Evolutionary conservation across 2,329 filamentous ascomycete species (phyloP), one percentile per base, ranked within the genome.

Genomic region (Mycogone perniciosa): DNA sequence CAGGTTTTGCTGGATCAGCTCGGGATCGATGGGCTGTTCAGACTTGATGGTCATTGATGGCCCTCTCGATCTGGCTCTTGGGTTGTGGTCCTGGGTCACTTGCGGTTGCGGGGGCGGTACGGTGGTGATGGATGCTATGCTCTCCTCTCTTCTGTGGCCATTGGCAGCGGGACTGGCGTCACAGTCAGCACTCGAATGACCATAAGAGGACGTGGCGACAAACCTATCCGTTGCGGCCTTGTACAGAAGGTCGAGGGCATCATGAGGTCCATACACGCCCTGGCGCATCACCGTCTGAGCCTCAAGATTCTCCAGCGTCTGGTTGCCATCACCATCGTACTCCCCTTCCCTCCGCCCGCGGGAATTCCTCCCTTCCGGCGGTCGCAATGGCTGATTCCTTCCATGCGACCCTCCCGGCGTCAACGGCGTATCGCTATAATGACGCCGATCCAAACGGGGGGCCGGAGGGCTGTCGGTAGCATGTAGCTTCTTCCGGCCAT

Each of bases 231-330:
- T 85, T 31, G 82, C 90, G 20, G 91, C 92, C 70, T 95, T 91
- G 64, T 95, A 95, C 11, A 97, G 77, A 51, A 96, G 76, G 66
- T 96, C 90, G 44, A 97, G 76, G 27, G 92, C 92, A 72, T 97
- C 92, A 63, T 96, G 91, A 4, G 89, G 90, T 34, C 90, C 91
- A 67, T 91, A 95, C 41, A 97, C 84, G 59, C 89, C 87, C 50
- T 72, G 75, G 31, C 81, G 72, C 81, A 85, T 84, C 52, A 85
- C 80, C 7, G 75, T 74, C 62, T 80, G 79, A 26, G 82, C 82
- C 67, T 85, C 82, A 5, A 81, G 69, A 60, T 85, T 85, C 64
- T 85, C 81, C 26, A 85, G 65, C 45, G 80, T 81, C 52, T 77
- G 77, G 57, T 83, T 82, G 35, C 78, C 78, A 9, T 71, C 71